These are phyloP conservation scores for Scheffersomyces lignicola DNA, from an alignment of 1,139 yeast species.

Conservation along the genomic window DNA sequence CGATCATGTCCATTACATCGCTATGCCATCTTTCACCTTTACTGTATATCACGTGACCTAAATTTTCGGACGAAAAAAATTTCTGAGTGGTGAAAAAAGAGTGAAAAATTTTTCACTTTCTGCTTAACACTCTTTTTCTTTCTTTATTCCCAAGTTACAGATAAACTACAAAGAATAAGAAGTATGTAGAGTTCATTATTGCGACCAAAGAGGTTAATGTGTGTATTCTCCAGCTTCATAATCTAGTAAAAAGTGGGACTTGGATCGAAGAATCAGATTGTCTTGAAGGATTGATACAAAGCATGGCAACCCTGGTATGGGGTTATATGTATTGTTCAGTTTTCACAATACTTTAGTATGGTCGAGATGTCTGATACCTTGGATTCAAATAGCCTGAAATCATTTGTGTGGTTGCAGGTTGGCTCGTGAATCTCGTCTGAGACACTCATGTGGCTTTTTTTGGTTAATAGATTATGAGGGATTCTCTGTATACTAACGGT, in stretches of 20 bases:
- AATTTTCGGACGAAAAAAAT: too few relatives aligned
- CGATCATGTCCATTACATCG: too few relatives aligned
- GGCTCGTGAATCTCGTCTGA: constrained; percentile 38
- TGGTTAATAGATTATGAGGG: constrained; percentile 5
- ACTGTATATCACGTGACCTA: too few relatives aligned
- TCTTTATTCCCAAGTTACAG: background rate
- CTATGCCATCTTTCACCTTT: too few relatives aligned
- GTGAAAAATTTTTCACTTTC: constrained; percentile 2
- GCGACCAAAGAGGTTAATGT: constrained; percentile 2
- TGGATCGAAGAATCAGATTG: constrained; percentile 8
- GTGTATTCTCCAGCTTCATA: constrained; percentile 4
- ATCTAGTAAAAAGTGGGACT: constrained; percentile 15
- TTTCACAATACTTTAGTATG: background rate
- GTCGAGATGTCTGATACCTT: constrained; percentile 31
- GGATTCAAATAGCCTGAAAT: too few relatives aligned
- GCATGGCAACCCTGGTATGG: background rate
- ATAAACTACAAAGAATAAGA: background rate
- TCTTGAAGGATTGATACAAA: constrained; percentile 5
- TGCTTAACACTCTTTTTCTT: background rate
- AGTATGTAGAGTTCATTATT: constrained; percentile 4
- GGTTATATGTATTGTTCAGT: constrained; percentile 3
- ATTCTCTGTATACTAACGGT: constrained; percentile 11
- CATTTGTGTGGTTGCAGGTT: constrained; percentile 5
- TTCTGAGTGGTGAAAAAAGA: constrained; percentile 1
- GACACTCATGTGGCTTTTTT: constrained; percentile 40